A percentile compares a stretch with the other conserved stretches of the same genome.
These are phyloP conservation scores for Parsonsia alboflavescens DNA, from an alignment of 257 asterid species.

Conservation along the genomic window DNA sequence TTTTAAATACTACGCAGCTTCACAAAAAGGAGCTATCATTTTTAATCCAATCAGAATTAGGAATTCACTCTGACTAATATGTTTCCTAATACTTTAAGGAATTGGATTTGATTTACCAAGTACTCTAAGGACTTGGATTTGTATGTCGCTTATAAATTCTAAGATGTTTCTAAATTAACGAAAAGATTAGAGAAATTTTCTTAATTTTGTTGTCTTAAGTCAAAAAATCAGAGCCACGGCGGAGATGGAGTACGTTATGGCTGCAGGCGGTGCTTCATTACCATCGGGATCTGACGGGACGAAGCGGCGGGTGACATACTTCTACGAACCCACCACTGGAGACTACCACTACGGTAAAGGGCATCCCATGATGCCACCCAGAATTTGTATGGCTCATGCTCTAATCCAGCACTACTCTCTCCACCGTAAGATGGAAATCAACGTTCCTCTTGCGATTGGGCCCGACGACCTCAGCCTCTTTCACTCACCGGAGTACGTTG, in stretches of 20 bases:
- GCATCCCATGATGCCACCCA: constrained; percentile 82
- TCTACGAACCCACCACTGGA: constrained; percentile 70
- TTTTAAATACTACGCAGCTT: too few species aligned
- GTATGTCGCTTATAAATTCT: too few species aligned
- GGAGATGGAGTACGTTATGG: constrained; percentile 23
- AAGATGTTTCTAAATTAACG: too few species aligned
- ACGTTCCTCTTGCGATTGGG: constrained; percentile 52
- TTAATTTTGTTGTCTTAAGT: too few species aligned
- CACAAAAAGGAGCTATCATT: too few species aligned
- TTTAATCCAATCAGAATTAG: too few species aligned
- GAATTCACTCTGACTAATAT: too few species aligned
- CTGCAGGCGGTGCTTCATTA: constrained; percentile 46
- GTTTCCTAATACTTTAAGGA: too few species aligned
- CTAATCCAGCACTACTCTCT: constrained; percentile 57
- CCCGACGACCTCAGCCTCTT: constrained; percentile 43
- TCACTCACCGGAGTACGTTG: constrained; percentile 67
- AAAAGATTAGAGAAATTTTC: too few species aligned
- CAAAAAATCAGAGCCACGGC: background rate
- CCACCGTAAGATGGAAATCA: constrained; percentile 61
- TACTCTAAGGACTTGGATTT: too few species aligned
- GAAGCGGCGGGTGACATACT: constrained; percentile 67
- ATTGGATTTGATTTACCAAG: too few species aligned
- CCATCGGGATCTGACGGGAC: constrained; percentile 64
- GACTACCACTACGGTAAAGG: constrained; percentile 66
- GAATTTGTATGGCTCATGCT: constrained; percentile 74